phyloP scores from a whole-genome alignment of 805 yeast genomes.

The Zygosaccharomyces bisporus region DNA sequence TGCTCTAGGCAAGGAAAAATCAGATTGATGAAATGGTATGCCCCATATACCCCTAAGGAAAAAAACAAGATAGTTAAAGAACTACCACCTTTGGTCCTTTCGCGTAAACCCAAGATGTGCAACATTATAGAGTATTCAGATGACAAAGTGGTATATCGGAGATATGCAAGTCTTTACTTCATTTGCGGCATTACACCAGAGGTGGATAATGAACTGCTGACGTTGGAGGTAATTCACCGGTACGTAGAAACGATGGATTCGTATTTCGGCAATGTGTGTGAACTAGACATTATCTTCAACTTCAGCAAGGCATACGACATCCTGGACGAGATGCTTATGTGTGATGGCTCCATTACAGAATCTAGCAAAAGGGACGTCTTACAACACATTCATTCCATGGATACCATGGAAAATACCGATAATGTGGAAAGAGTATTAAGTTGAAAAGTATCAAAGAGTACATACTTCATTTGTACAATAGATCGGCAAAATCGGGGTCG shows the following conservation, averaged over 20 bases:
- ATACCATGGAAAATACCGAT: conserved; percentile 78
- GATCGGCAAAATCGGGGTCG: conserved; percentile 22
- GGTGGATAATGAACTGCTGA: conserved; percentile 73
- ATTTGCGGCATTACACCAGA: conserved; percentile 62
- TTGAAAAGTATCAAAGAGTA: conserved; percentile 18
- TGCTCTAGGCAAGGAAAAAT: conserved; percentile 95
- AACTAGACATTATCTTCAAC: conserved; percentile 92
- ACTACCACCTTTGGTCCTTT: conserved; percentile 75
- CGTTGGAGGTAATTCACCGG: conserved; percentile 83
- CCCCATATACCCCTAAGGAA: conserved; percentile 76
- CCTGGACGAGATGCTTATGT: conserved; percentile 77
- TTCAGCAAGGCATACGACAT: conserved; percentile 92
- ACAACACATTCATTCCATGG: conserved; percentile 75
- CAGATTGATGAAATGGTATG: conserved; percentile 90
- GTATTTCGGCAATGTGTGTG: conserved; percentile 93
- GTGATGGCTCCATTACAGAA: conserved; percentile 84
- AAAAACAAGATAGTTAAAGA: conserved; percentile 81
- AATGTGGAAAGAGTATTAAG: conserved; percentile 46
- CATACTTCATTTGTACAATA: conserved; percentile 15
- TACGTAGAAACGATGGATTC: conserved; percentile 97
- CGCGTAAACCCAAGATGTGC: conserved; percentile 92
- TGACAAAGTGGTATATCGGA: conserved; percentile 76
- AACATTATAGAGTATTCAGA: conserved; percentile 81
- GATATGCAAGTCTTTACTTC: conserved; percentile 92
- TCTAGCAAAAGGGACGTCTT: conserved; percentile 76